Conservation (phyloP, 345 rosid genomes). For the Arabidopsis thaliana region TAIR10.1 NC_003074.8:5139501-5140000, state of each 20-base stretch:
- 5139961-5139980: conserved; percentile 76
- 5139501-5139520: conserved; percentile 48
- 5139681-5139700: conserved; percentile 82
- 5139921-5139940: conserved; percentile 91
- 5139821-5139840: neutral
- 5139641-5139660: conserved; percentile 76
- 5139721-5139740: conserved; percentile 92
- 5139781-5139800: conserved; percentile 81
- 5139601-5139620: conserved; percentile 90
- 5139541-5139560: conserved; percentile 71
- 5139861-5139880: conserved; percentile 48
- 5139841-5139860: neutral
- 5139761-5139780: conserved; percentile 92
- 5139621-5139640: conserved; percentile 90
- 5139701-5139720: conserved; percentile 73
- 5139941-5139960: conserved; percentile 87
- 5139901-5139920: conserved; percentile 96
- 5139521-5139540: conserved; percentile 81
- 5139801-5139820: neutral
- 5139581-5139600: conserved; percentile 75
- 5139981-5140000: conserved; percentile 62
- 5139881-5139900: conserved; percentile 92
- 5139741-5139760: conserved; percentile 62
- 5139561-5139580: conserved; percentile 62
- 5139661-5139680: conserved; percentile 94